A percentile compares a stretch with the other conserved stretches of the same genome.
Conservation (phyloP, 495 filamentous ascomycete genomes). For the Hypoxylon trugodes region DNA sequence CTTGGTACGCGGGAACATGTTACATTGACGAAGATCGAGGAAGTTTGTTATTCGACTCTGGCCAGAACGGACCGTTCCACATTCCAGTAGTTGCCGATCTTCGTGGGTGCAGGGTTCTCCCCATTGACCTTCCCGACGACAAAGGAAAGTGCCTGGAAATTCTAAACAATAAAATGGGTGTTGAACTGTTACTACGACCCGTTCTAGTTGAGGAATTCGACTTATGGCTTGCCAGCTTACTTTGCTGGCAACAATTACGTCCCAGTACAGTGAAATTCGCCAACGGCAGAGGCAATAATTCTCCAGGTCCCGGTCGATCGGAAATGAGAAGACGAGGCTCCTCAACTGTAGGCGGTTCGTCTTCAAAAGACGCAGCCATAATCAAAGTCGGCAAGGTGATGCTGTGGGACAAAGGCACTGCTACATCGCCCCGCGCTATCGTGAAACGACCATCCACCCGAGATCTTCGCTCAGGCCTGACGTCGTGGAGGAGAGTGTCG, state of each 20-base stretch:
- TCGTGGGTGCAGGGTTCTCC: slow-evolving; percentile 83
- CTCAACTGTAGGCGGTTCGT: slow-evolving; percentile 55
- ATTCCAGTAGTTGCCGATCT: slow-evolving; percentile 75
- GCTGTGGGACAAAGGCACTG: slow-evolving; percentile 79
- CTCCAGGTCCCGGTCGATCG: slow-evolving; percentile 30
- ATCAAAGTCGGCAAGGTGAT: slow-evolving; percentile 98
- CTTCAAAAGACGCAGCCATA: slow-evolving; percentile 79
- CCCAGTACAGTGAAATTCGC: slow-evolving; percentile 54
- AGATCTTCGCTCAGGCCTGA: slow-evolving; percentile 50
- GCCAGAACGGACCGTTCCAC: slow-evolving; percentile 58
- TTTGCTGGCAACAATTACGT: slow-evolving; percentile 93
- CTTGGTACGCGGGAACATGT: slow-evolving; percentile 69
- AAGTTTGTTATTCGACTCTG: slow-evolving; percentile 68
- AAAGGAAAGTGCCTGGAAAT: slow-evolving; percentile 81
- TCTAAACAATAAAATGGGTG: slow-evolving; percentile 70
- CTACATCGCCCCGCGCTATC: slow-evolving; percentile 62
- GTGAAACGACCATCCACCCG: slow-evolving; percentile 58
- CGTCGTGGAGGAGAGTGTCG: slow-evolving; percentile 83
- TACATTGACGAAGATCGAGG: slow-evolving; percentile 74
- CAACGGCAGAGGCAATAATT: slow-evolving; percentile 35
- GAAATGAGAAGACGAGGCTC: slow-evolving; percentile 77
- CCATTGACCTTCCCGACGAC: slow-evolving; percentile 68
- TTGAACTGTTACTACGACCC: slow-evolving; percentile 79
- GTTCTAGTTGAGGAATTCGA: slow-evolving; percentile 79
- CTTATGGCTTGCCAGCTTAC: slow-evolving; percentile 88